phyloP scores from a whole-genome alignment of 371 early-diverging fungal species.

The Rhizomucor miehei region DNA sequence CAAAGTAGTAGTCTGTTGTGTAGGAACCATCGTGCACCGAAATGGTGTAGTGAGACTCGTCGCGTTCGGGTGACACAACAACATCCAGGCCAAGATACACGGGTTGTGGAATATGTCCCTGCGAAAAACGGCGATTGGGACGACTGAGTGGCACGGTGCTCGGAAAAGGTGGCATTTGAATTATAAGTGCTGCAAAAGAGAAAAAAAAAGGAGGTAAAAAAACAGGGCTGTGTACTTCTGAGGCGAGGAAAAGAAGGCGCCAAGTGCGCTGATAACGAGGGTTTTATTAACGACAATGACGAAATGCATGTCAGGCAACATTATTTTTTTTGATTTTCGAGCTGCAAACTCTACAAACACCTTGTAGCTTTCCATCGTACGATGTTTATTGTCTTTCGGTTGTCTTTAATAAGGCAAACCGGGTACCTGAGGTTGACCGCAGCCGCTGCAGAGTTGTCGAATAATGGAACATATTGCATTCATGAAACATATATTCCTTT shows the following conservation, averaged over 20 bases:
- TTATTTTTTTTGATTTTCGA: not conserved
- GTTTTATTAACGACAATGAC: too few species aligned
- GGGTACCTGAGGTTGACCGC: too few species aligned
- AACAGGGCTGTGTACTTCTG: not conserved
- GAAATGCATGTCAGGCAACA: not conserved
- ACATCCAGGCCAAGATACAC: conserved; percentile 63
- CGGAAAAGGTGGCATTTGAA: conserved; percentile 17
- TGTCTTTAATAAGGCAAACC: too few species aligned
- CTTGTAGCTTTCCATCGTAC: not conserved
- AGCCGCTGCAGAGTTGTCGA: too few species aligned
- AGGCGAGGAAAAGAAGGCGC: too few species aligned
- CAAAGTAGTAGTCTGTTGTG: conserved; percentile 43
- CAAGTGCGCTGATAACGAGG: too few species aligned
- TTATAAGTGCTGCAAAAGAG: not conserved
- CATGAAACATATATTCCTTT: too few species aligned
- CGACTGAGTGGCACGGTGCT: conserved; percentile 20
- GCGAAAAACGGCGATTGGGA: conserved; percentile 27
- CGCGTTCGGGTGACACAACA: conserved; percentile 30
- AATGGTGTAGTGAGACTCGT: conserved; percentile 34
- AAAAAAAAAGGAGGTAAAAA: conserved; percentile 5
- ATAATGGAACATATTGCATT: too few species aligned
- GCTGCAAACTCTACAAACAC: not conserved
- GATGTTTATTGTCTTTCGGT: too few species aligned
- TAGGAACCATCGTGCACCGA: conserved; percentile 61
- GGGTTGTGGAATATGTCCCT: conserved; percentile 35